Evolutionary conservation across 2,329 filamentous ascomycete species (phyloP), one percentile per base, ranked within the genome.

Genomic region (Fusarium subglutinans): DNA sequence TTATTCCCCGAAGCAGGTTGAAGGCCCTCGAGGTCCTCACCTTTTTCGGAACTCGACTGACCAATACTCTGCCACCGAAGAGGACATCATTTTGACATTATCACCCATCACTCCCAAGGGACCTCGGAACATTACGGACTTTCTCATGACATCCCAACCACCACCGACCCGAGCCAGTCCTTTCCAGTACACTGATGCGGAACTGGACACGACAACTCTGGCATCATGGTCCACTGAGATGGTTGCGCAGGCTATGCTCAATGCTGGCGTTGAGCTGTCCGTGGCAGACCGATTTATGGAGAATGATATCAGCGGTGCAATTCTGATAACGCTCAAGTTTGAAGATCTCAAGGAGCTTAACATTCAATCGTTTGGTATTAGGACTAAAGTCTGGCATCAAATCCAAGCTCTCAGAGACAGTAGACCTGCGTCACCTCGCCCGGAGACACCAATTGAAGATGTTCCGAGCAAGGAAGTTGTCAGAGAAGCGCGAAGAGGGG

Each of bases 301-400:
- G 78, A 97, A 99, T 81, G 96, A 99, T 80, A 98, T 99, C 81
- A 94, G 92, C 33, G 96, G 96, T 20, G 88, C 91, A 9, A 94
- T 98, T 63, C 86, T 98, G 26, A 91, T 97, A 59, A 95, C 96
- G n/a, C 86, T 99, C 48, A 95, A 97, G 80, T 95, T 96, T 76
- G 94, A 97, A 73, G 95, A 96, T 77, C 85, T 96, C 64, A 92
- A 92, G 81, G 94, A 96, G 82, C 87, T 96, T 24, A 91, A 92
- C 74, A 96, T 96, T 63, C 87, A 89, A 68, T 96, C 94, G 3
- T 96, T 96, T 79, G 94, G 94, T 48, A 92, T 95, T 76, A 88
- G 94, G 69, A 94, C 93, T 76, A 91, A 91, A 78, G 85, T 96
- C 20, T 96, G 94, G 94, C 91, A 92, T 77, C 91, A 95, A 80